These are phyloP conservation scores for Kodamaea sp. DNA, from an alignment of 1,139 yeast genomes.

Conservation along the genomic window DNA sequence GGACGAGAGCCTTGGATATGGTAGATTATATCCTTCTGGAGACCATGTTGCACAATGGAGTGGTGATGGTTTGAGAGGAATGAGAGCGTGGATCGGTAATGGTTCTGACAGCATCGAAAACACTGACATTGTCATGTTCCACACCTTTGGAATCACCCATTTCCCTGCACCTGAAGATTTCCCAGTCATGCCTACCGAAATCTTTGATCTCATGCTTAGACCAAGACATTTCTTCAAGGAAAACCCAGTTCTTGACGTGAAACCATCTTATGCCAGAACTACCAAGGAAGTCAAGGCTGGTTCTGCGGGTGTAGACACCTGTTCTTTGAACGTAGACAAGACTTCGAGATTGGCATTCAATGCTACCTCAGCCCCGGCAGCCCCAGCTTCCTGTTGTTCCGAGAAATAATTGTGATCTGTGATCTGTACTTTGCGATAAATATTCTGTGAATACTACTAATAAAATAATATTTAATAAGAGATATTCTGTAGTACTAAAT, in stretches of 20 bases:
- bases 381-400: slow-evolving; percentile 18
- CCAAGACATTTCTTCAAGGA: slow-evolving; percentile 78
- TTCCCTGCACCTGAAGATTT: slow-evolving; percentile 89
- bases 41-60: slow-evolving; percentile 79
- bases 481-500: too few relatives aligned
- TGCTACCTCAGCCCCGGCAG: slow-evolving; percentile 13
- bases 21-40: slow-evolving; percentile 76
- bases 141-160: slow-evolving; percentile 81
- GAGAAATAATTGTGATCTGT: too few relatives aligned
- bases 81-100: slow-evolving; percentile 73
- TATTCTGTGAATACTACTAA: too few relatives aligned
- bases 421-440: too few relatives aligned
- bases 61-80: slow-evolving; percentile 71
- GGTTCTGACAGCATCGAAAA: slow-evolving; percentile 63
- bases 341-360: slow-evolving; percentile 45
- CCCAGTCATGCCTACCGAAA: slow-evolving; percentile 89
- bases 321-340: slow-evolving; percentile 41
- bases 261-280: slow-evolving; percentile 68
- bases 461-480: too few relatives aligned
- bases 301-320: slow-evolving; percentile 32
- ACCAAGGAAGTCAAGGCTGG: slow-evolving; percentile 56
- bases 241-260: slow-evolving; percentile 75
- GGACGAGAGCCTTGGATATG: slow-evolving; percentile 52
- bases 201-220: slow-evolving; percentile 69
- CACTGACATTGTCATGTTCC: slow-evolving; percentile 72